Base-by-base conservation (phyloP, 768 basidiomycete genomes). In the Austroboletus festivus region DNA sequence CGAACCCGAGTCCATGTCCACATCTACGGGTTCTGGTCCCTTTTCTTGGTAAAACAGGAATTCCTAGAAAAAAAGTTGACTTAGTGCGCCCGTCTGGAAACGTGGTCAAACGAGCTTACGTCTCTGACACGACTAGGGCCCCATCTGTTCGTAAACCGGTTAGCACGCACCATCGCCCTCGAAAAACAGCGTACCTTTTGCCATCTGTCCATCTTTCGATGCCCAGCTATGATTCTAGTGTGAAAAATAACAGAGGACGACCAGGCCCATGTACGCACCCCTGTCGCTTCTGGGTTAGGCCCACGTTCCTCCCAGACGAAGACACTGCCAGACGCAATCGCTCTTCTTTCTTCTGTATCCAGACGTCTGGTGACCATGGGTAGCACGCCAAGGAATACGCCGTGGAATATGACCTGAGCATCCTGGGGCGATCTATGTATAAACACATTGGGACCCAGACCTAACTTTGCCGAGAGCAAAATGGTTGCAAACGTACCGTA, bases 271-370 rank as follows among this genome's bases (percentile, higher is more conserved):
- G 35, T 33, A 69, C 78, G 60, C 61, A 87, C 83, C 51, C 85
- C 84, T 40, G 79, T 80, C 23, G 80, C 74, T 52, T 86, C 86
- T 42, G 81, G 67, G 52, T 79, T 80, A 13, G 83, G 75, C 5
- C 82, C 82, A 47, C 88, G 75, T 63, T 91, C 89, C 61, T 90
- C 86, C 88, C 89, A 91, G 33, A 91, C 86, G 54, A 81, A 91
- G 28, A 90, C 82, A 48, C 78, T 80, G 13, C 89, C 88, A 1
- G 86, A 78, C n/a, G 70, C 55, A 42, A 90, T 86, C 34, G 73
- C 70, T 11, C 86, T 76, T 33, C 87, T 75, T 62, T 90, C 88
- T 44, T 87, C 86, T 15, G 83, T 80, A 68, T 87, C 85, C 44
- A 91, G 74, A 34, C 88, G 80, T 47, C 85, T 78, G 21, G 79